phyloP scores from a whole-genome alignment of 1,139 yeast species.

The Yamadazyma jaroonii region DNA sequence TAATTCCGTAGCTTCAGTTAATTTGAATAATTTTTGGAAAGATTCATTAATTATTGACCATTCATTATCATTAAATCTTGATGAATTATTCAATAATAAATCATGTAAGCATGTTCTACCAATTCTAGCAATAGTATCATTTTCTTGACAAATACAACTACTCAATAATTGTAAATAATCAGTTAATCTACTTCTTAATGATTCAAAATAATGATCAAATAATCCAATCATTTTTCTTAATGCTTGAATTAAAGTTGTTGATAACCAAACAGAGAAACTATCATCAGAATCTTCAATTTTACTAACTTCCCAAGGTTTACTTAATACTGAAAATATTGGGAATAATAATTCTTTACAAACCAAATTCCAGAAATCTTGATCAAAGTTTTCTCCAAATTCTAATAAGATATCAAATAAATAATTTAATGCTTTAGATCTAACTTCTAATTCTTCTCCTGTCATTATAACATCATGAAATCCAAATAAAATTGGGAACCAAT shows the following conservation, averaged over 20 bases:
- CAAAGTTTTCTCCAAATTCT: conserved; percentile 76
- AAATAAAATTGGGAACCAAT: conserved; percentile 80
- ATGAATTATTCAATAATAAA: conserved; percentile 69
- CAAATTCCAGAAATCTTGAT: conserved; percentile 75
- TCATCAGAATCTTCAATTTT: conserved; percentile 57
- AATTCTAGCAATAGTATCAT: conserved; percentile 92
- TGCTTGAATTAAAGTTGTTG: conserved; percentile 95
- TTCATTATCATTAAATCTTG: conserved; percentile 59
- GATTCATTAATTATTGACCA: conserved; percentile 74
- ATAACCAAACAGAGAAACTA: conserved; percentile 89
- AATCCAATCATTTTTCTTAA: conserved; percentile 82
- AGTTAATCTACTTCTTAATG: conserved; percentile 67
- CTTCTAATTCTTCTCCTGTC: conserved; percentile 94
- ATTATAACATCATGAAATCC: conserved; percentile 87
- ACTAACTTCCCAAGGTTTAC: conserved; percentile 71
- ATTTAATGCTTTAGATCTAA: conserved; percentile 83
- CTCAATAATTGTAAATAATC: conserved; percentile 76
- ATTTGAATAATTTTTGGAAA: conserved; percentile 65
- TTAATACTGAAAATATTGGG: conserved; percentile 84
- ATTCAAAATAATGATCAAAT: conserved; percentile 75
- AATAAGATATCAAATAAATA: conserved; percentile 78
- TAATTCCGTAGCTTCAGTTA: conserved; percentile 84
- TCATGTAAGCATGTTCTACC: conserved; percentile 88
- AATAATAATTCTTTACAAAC: conserved; percentile 76
- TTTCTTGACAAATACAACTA: conserved; percentile 93